Base-by-base conservation (phyloP, 306 rosid species). In the Gastrolobium villosum region DNA sequence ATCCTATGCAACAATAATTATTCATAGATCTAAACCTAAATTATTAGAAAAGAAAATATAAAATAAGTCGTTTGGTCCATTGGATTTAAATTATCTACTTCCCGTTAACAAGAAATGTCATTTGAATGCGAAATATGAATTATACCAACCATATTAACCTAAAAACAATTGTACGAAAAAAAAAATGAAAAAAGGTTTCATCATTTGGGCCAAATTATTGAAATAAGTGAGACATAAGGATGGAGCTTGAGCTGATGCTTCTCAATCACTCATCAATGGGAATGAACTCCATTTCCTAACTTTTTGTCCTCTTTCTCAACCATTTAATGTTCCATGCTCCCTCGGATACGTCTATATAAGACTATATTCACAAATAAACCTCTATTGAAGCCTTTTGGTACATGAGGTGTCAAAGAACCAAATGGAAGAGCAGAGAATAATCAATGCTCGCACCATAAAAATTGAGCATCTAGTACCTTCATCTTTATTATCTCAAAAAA, bases 401-500 rank as follows among this genome's bases (percentile, higher is more conserved):
- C 26, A 20, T 20, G 26, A 75, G 61, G 53, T 53, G 14, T 34
- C 53, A 65, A 44, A 34, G 31, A 73, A 65, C 72, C 50, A 39
- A 68, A 40, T 67, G 71, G 56, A 67, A 64, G 53, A 66, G 53
- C 44, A 49, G 45, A 49, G 45, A 54, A 67, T 60, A 75, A 75
- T 11, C 49, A 68, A 66, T 37, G 44, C 60, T 1, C 62, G 28
- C 71, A 66, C 57, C 49, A 34, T 56, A 61, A 76, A 55, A 4
- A 75, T 55, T 59, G 56, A 62, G 85, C 74, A 82, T 82, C 78
- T 5, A 55, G 55, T 82, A 11, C 82, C 73, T 53, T 61, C 82
- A 53, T 82, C 85, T 82, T 82, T 82, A 54, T 69, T 55, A 70
- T 70, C 74, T 70, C 55, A 53, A 44, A 52, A 76, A 76, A 52